Evolutionary conservation across 768 basidiomycete genomes (phyloP), one percentile per base, ranked within the genome.

Genomic region (Amyloporia xantha): DNA sequence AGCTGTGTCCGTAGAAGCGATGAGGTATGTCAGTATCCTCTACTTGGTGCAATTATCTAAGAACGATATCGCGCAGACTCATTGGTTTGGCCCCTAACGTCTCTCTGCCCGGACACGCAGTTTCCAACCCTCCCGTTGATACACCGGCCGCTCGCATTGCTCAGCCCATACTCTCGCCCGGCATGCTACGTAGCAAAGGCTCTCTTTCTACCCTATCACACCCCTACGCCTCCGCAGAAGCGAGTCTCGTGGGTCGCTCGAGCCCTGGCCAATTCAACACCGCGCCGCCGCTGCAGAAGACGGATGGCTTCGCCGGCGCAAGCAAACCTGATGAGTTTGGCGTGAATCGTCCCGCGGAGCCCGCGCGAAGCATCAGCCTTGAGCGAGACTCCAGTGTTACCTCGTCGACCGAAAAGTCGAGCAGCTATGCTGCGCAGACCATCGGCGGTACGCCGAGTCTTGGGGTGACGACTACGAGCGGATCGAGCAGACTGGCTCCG

Each of bases 1-100:
- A 59, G 70, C 70, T 38, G 82, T 86, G 6, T 90, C 87, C 1
- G 68, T 75, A 15, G 86, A 89, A 63, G 86, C 87, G 25, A 72
- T 87, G 49, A 77, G 71, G 69, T 69, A 50, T 2, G 54, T 28
- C 11, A 11, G 19, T 19, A 1, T 1, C n/a, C 24, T 13, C 44
- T 49, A 23, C 42, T 24, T 33, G n/a, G 4, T 49, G n/a, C n/a
- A n/a, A n/a, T n/a, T n/a, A 21, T 9, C 10, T 41, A n/a, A 44
- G 52, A 4, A 52, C 38, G 44, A 44, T 39, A 13, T 28, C 28
- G 2, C 45, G 5, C 54, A 77, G 76, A 54, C 74, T 76, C n/a
- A 78, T 79, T 25, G 76, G 75, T 2, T 54, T 58, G 19, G 72
- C 75, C 1, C 70, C 73, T 2, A 75, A 66, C 49, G 62, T 74